Percentiles rank a stretch among this genome's conserved stretches.
Conservation (phyloP, 1,284 basidiomycete genomes). For the Boletus sp. region DNA sequence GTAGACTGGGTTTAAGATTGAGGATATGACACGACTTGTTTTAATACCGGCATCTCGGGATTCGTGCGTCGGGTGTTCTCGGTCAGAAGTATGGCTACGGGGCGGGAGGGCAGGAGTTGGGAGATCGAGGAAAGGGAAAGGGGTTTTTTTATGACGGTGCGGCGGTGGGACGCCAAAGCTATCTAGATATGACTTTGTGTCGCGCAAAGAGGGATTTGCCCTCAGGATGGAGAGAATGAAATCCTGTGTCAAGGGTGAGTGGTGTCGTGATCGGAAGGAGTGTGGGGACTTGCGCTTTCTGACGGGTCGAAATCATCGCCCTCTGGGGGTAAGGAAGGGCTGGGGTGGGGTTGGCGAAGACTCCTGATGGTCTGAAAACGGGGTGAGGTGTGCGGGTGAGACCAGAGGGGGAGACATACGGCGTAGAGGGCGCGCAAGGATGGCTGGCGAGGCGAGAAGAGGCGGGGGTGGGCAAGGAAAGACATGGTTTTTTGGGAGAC, state of each 20-base stretch:
- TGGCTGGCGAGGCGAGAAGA: constrained; percentile 29
- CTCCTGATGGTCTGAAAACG: constrained; percentile 45
- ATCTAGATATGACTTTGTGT: constrained; percentile 86
- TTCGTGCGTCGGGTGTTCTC: constrained; percentile 28
- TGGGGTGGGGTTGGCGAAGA: constrained; percentile 34
- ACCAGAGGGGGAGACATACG: constrained; percentile 35
- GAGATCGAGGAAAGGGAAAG: constrained; percentile 23
- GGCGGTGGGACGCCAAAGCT: constrained; percentile 67
- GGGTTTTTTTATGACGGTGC: constrained; percentile 25
- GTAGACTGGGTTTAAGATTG: constrained; percentile 82
- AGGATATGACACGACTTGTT: constrained; percentile 59
- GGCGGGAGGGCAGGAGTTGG: constrained; percentile 12
- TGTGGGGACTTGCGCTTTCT: constrained; percentile 43
- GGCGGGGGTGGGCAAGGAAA: constrained; percentile 8
- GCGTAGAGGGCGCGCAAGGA: constrained; percentile 61
- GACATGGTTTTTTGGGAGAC: constrained; percentile 1
- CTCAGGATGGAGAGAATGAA: constrained; percentile 95
- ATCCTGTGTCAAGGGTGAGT: constrained; percentile 54
- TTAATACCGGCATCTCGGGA: constrained; percentile 23
- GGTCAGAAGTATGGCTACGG: constrained; percentile 11
- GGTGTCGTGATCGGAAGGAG: background rate
- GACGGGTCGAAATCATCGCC: constrained; percentile 45
- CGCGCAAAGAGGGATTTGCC: constrained; percentile 88
- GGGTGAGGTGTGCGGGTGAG: constrained; percentile 8
- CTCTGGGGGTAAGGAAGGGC: constrained; percentile 30